Evolutionary conservation across 305 asterid genomes (phyloP), one percentile per base, ranked within the genome.

Genomic region (Coffea humblotiana): DNA sequence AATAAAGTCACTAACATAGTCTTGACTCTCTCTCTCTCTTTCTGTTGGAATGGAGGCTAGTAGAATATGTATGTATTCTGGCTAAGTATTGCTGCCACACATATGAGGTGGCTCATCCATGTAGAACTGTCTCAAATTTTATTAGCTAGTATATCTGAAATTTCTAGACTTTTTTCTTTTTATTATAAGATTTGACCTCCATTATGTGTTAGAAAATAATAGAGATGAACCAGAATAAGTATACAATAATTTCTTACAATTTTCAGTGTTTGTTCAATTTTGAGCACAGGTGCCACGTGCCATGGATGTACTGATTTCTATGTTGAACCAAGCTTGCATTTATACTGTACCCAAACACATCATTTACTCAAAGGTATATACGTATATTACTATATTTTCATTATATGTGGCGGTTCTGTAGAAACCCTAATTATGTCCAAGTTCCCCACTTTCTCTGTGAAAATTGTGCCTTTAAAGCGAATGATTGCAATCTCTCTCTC

Each of bases 281-380:
- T 58, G 78, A 76, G 73, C 49, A 73, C 90, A 95, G 98, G 80
- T 93, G 75, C 95, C 97, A 19, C 80, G 66, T 85, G 91, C 93
- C 79, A 90, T 94, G 94, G 97, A 95, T 79, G 79, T 94, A 83
- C 86, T 95, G 82, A 61, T 95, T 80, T 95, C 98, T 14, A 89
- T 91, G 90, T 82, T 93, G 86, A 94, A 94, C 88, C 87, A 83
- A 90, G 94, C 78, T 77, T 95, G 96, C 88, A 95, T 94, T 71
- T 92, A 90, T 79, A 90, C 97, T 45, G 96, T 95, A 23, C 98
- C 99, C 35, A 95, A 95, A 87, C 89, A 91, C 86, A 87, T 91
- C 77, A 70, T 56, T 82, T 90, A 92, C 86, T 89, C 92, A 21
- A 65, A 84, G 97, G 98, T 91, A 86, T 85, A 49, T 68, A 35